A percentile compares a stretch with the other conserved stretches of the same genome.
Evolutionary conservation across 495 filamentous ascomycete genomes (phyloP).

Genomic region (Xylaria scruposa): DNA sequence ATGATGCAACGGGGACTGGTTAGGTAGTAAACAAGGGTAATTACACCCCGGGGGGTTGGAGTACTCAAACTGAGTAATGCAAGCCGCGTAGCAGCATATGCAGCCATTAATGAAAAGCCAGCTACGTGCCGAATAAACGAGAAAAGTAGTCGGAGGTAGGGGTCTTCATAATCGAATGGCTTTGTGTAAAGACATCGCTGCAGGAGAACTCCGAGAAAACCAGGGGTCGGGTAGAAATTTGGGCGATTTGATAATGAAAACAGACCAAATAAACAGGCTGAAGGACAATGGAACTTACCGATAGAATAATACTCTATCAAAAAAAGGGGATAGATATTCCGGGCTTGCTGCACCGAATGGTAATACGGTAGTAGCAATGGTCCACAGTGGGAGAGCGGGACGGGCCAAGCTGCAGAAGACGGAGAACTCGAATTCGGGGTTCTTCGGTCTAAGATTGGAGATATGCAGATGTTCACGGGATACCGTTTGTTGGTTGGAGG

Average conservation of each 20-base stretch:
- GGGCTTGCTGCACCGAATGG: constrained; percentile 22
- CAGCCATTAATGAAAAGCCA: constrained; percentile 16
- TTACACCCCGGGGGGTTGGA: constrained; percentile 21
- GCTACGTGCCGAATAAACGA: constrained; percentile 20
- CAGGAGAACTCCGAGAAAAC: background rate
- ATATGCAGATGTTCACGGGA: constrained; percentile 16
- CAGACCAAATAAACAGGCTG: constrained; percentile 39
- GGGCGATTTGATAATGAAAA: constrained; percentile 32
- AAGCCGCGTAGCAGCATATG: constrained; percentile 28
- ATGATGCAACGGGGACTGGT: constrained; percentile 3
- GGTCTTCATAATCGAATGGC: background rate
- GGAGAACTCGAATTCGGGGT: constrained; percentile 9
- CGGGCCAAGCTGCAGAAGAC: constrained; percentile 20
- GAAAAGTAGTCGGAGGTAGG: background rate
- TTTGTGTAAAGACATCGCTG: background rate
- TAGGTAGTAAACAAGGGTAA: constrained; percentile 2
- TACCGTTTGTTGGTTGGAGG: background rate
- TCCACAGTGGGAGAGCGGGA: constrained; percentile 29
- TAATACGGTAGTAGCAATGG: constrained; percentile 6
- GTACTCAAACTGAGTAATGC: constrained; percentile 20
- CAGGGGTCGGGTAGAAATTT: constrained; percentile 20
- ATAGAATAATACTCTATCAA: constrained; percentile 26
- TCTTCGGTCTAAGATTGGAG: constrained; percentile 2
- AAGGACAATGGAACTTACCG: constrained; percentile 41
- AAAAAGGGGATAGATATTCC: constrained; percentile 26